A percentile compares a stretch with the other conserved stretches of the same genome.
Evolutionary conservation across 768 basidiomycete species (phyloP).

Genomic region (Boletus rubroflammeus): DNA sequence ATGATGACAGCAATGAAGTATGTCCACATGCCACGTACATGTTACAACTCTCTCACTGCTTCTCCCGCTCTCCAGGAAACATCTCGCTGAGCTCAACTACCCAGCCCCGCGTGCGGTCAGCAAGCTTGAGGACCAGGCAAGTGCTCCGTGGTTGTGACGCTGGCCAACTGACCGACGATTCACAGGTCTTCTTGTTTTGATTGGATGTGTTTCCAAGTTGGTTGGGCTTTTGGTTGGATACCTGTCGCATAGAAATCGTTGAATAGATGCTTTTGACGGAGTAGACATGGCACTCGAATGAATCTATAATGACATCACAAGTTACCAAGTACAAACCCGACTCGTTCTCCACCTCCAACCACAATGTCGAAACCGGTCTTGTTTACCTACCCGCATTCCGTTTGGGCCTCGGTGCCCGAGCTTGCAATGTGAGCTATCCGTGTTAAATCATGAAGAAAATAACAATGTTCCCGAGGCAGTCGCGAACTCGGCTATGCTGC

Average conservation of each 20-base stretch:
- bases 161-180: slow-evolving; percentile 13
- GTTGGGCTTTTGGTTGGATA: not conserved
- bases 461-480: slow-evolving; percentile 20
- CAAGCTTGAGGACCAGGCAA: slow-evolving; percentile 87
- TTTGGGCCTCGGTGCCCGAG: slow-evolving; percentile 41
- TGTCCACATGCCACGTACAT: slow-evolving; percentile 22
- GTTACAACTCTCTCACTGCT: not conserved
- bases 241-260: not conserved
- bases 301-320: not conserved
- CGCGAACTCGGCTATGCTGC: slow-evolving; percentile 42
- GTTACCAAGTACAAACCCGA: not conserved
- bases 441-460: no score
- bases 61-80: slow-evolving; percentile 53
- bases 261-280: slow-evolving; percentile 9
- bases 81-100: slow-evolving; percentile 84
- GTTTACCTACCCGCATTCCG: slow-evolving; percentile 35
- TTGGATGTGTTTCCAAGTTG: not conserved
- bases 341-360: not conserved
- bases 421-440: slow-evolving; percentile 38
- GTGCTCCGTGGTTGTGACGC: not conserved
- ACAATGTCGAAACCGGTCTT: slow-evolving; percentile 26
- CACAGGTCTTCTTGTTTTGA: slow-evolving; percentile 42
- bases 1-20: slow-evolving; percentile 81
- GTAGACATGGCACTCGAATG: not conserved
- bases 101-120: slow-evolving; percentile 84